Evolutionary conservation across 495 filamentous ascomycete genomes (phyloP).

Genomic region (Talaromyces wortmannii): DNA sequence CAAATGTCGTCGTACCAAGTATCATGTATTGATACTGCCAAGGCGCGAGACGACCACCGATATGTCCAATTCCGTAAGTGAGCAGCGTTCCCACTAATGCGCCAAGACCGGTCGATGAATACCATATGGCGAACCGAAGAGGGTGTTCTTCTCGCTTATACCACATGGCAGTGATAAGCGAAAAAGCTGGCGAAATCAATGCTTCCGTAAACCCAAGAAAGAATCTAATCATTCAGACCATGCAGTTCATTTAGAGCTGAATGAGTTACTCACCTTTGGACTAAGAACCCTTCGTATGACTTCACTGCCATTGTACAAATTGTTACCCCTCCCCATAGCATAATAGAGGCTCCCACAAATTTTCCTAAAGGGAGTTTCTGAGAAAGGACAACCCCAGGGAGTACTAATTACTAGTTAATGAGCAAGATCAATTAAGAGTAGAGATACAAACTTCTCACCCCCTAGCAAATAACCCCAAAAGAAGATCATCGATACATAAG

Average conservation of each 20-base stretch:
- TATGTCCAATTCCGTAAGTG: constrained; percentile 51
- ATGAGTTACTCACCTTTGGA: neutral
- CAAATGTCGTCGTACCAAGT: constrained; percentile 21
- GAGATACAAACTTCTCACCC: neutral
- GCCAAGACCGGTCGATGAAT: constrained; percentile 50
- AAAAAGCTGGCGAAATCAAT: constrained; percentile 45
- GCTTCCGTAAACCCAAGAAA: constrained; percentile 59
- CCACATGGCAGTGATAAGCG: constrained; percentile 37
- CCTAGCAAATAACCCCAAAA: neutral
- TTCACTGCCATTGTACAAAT: neutral
- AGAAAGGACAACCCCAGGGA: neutral
- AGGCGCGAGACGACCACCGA: constrained; percentile 21
- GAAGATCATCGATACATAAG: neutral
- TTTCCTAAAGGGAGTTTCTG: neutral
- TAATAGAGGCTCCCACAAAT: neutral
- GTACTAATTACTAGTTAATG: neutral
- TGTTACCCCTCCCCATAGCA: neutral
- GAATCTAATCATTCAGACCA: constrained; percentile 23
- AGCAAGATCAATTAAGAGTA: neutral
- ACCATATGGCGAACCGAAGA: constrained; percentile 52
- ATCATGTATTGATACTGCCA: constrained; percentile 27
- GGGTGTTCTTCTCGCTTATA: constrained; percentile 56
- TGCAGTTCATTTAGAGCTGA: neutral
- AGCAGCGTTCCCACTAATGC: constrained; percentile 54
- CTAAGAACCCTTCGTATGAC: neutral